A percentile compares a stretch with the other conserved stretches of the same genome.
Conservation (phyloP, 768 basidiomycete species). For the Amanita muscaria region DNA sequence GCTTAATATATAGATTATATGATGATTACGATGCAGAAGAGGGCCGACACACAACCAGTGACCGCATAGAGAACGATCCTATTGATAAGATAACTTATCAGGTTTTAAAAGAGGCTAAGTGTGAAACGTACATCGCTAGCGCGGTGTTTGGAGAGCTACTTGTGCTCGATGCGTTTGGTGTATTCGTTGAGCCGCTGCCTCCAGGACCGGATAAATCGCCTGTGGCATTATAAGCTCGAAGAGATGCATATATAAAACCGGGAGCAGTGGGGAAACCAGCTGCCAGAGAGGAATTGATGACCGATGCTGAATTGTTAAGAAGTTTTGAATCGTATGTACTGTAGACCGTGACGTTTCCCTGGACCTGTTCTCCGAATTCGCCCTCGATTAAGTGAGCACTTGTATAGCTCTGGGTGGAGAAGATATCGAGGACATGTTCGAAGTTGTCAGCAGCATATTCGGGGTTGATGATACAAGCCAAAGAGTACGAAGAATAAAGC, state of each 20-base stretch:
- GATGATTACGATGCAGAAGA: constrained; percentile 82
- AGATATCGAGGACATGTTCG: constrained; percentile 69
- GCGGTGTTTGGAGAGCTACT: constrained; percentile 35
- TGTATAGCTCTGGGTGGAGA: constrained; percentile 56
- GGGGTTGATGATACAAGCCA: constrained; percentile 67
- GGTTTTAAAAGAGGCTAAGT: too few relatives aligned
- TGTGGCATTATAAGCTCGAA: constrained; percentile 58
- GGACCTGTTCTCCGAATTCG: constrained; percentile 51
- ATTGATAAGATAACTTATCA: too few relatives aligned
- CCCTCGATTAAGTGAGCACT: constrained; percentile 47
- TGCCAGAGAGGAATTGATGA: constrained; percentile 36
- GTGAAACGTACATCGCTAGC: constrained; percentile 63
- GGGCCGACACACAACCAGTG: constrained; percentile 78
- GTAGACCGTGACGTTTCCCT: constrained; percentile 42
- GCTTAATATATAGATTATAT: too few relatives aligned
- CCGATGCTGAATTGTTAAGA: constrained; percentile 44
- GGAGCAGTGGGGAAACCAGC: constrained; percentile 34
- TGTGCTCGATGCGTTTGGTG: constrained; percentile 14
- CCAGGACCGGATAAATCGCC: constrained; percentile 14
- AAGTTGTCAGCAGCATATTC: constrained; percentile 61
- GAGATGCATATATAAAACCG: constrained; percentile 64
- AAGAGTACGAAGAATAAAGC: constrained; percentile 65
- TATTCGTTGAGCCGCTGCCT: constrained; percentile 17
- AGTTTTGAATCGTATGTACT: constrained; percentile 49
- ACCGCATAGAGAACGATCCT: constrained; percentile 85